A percentile compares a stretch with the other conserved stretches of the same genome.
These are phyloP conservation scores for Vanrija humicola DNA, from an alignment of 1,284 basidiomycete species.

Conservation along the genomic window DNA sequence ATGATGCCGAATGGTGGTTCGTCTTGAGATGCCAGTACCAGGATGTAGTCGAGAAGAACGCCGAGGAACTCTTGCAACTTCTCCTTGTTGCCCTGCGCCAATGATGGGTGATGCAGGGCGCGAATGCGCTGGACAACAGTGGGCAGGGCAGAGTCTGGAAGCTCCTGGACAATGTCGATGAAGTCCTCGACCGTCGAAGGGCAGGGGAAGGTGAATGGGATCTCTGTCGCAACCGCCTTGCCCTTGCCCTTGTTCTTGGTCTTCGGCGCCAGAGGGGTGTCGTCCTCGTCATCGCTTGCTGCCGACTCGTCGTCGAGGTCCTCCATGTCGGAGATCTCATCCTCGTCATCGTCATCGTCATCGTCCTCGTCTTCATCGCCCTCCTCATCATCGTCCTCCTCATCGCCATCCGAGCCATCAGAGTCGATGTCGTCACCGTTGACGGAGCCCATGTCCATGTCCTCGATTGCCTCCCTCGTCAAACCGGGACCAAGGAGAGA, in stretches of 20 bases:
- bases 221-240: conserved; percentile 57
- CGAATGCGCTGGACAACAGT: conserved; percentile 88
- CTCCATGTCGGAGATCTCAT: conserved; percentile 36
- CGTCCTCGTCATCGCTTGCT: conserved; percentile 15
- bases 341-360: conserved; percentile 36
- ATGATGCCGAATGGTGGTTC: conserved; percentile 58
- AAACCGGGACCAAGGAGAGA: conserved; percentile 54
- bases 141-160: conserved; percentile 68
- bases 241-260: conserved; percentile 42
- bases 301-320: conserved; percentile 36
- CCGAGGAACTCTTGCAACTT: conserved; percentile 79
- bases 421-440: neutral
- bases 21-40: conserved; percentile 68
- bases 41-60: conserved; percentile 86
- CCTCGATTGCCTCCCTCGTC: conserved; percentile 45
- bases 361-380: conserved; percentile 24
- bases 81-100: conserved; percentile 85
- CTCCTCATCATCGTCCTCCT: conserved; percentile 36
- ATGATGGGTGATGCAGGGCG: conserved; percentile 82
- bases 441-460: conserved; percentile 15
- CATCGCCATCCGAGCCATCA: conserved; percentile 24
- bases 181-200: conserved; percentile 84
- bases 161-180: conserved; percentile 68
- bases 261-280: conserved; percentile 14
- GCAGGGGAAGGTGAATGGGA: conserved; percentile 90